phyloP scores from a whole-genome alignment of 805 yeast genomes.

The Torulaspora maleeae region DNA sequence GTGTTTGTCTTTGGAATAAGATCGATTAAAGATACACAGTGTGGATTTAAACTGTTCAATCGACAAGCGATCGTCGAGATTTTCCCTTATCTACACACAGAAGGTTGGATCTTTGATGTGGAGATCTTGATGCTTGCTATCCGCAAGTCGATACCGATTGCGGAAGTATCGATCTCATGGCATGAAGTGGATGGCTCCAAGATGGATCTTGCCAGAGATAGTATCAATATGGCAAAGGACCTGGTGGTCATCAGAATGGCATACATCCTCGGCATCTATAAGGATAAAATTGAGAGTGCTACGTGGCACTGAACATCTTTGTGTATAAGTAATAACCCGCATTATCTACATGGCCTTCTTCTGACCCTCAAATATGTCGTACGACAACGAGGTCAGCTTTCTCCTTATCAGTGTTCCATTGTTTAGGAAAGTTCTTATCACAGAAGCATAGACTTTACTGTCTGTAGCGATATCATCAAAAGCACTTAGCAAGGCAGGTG shows the following conservation, averaged over 20 bases:
- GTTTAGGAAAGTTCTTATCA: constrained; percentile 54
- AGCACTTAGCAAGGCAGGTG: constrained; percentile 39
- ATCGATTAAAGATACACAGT: constrained; percentile 86
- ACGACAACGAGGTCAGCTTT: constrained; percentile 33
- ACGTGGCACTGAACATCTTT: neutral
- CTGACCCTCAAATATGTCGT: constrained; percentile 37
- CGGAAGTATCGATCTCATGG: constrained; percentile 89
- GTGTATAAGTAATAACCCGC: constrained; percentile 3
- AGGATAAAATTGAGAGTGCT: constrained; percentile 27
- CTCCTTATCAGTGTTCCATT: constrained; percentile 49
- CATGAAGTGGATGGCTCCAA: constrained; percentile 96
- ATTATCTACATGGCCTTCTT: constrained; percentile 28
- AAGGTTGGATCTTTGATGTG: constrained; percentile 97
- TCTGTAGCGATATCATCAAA: constrained; percentile 42
- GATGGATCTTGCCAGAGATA: constrained; percentile 85
- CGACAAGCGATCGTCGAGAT: constrained; percentile 57
- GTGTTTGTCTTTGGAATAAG: constrained; percentile 87
- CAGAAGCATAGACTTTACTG: constrained; percentile 53
- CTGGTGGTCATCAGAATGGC: constrained; percentile 87
- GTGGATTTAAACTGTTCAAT: constrained; percentile 93
- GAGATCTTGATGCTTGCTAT: constrained; percentile 81
- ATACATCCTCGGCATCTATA: constrained; percentile 77
- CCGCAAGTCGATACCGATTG: constrained; percentile 58
- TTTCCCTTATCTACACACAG: constrained; percentile 91
- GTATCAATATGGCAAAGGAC: constrained; percentile 90